Conservation (phyloP, 768 basidiomycete species). For the Mycena indigotica region DNA sequence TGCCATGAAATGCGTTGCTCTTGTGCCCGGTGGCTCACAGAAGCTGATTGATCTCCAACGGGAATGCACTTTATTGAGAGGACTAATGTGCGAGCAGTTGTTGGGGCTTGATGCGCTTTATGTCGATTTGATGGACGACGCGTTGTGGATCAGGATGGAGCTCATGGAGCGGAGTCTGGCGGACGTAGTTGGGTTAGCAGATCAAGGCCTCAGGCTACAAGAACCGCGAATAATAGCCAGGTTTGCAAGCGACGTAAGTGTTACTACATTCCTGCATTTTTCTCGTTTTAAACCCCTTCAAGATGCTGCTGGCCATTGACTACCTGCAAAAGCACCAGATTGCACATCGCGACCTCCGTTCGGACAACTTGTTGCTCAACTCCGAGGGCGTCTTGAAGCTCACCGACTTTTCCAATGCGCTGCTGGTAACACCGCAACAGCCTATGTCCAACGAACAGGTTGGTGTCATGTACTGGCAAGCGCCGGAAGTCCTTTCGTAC, state of each 20-base stretch:
- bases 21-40: slow-evolving; percentile 56
- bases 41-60: slow-evolving; percentile 65
- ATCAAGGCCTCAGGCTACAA: slow-evolving; percentile 61
- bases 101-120: slow-evolving; percentile 71
- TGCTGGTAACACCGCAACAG: slow-evolving; percentile 54
- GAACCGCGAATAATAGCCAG: slow-evolving; percentile 68
- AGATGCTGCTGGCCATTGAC: slow-evolving; percentile 69
- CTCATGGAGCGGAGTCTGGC: slow-evolving; percentile 88
- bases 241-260: slow-evolving; percentile 76
- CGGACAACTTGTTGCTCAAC: slow-evolving; percentile 80
- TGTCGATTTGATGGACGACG: slow-evolving; percentile 63
- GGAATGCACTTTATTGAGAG: slow-evolving; percentile 63
- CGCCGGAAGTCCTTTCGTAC: slow-evolving; percentile 76
- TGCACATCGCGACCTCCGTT: slow-evolving; percentile 82
- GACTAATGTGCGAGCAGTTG: slow-evolving; percentile 61
- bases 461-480: slow-evolving; percentile 85
- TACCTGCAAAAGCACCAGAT: slow-evolving; percentile 67
- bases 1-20: slow-evolving; percentile 75
- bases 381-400: slow-evolving; percentile 71
- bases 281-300: neutral
- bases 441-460: slow-evolving; percentile 59
- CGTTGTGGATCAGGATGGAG: slow-evolving; percentile 88
- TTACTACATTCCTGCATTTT: neutral
- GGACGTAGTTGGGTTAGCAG: slow-evolving; percentile 70
- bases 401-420: slow-evolving; percentile 81